These are phyloP conservation scores for Neckera pumila DNA, from an alignment of 225 moss, liverwort and hornwort genomes.

Conservation along the genomic window DNA sequence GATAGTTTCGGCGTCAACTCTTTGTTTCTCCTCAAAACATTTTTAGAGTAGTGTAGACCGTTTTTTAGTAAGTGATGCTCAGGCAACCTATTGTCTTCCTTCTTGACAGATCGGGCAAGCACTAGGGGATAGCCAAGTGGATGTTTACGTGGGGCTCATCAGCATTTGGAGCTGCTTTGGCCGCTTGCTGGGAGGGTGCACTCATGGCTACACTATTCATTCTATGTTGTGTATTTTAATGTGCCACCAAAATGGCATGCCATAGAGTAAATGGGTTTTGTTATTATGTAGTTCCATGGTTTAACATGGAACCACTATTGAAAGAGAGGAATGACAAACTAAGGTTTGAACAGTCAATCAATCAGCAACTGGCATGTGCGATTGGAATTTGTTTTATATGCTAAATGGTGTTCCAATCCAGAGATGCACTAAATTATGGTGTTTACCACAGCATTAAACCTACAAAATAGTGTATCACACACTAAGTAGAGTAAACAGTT, in stretches of 20 bases:
- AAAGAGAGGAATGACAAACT: not conserved
- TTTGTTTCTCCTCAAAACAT: not conserved
- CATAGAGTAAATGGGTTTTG: not conserved
- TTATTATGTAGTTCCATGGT: not conserved
- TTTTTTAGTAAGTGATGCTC: not conserved
- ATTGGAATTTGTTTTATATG: not conserved
- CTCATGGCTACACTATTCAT: not conserved
- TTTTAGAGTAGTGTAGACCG: not conserved
- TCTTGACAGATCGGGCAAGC: conserved; percentile 44
- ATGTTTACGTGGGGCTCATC: conserved; percentile 50
- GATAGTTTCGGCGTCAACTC: not conserved
- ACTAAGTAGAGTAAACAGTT: not conserved
- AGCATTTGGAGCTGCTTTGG: conserved; percentile 65
- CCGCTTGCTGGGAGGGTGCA: conserved; percentile 43
- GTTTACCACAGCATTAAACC: not conserved
- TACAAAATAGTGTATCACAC: not conserved
- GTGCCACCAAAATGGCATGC: not conserved
- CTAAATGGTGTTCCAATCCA: not conserved
- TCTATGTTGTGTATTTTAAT: not conserved
- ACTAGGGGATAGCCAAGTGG: conserved; percentile 28
- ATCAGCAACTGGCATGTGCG: not conserved
- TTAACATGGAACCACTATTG: not conserved
- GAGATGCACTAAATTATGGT: not conserved
- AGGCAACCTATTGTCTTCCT: not conserved
- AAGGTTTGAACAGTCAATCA: not conserved